phyloP scores from a whole-genome alignment of 345 rosid species.

The Dovyalis caffra region DNA sequence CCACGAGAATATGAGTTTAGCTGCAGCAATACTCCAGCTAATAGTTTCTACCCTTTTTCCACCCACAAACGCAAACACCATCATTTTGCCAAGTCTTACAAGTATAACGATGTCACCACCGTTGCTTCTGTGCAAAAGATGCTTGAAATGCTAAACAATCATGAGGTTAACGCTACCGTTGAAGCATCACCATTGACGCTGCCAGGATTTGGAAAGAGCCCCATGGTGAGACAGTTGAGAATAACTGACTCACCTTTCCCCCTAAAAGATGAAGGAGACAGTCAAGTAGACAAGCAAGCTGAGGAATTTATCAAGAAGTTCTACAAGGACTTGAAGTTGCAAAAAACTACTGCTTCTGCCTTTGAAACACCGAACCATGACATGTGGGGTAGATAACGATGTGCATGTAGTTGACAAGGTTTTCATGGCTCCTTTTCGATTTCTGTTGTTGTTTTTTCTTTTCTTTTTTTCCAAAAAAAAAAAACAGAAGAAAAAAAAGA shows the following conservation, averaged over 20 bases:
- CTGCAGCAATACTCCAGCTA: conserved; percentile 87
- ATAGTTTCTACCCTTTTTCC: conserved; percentile 25
- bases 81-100: conserved; percentile 27
- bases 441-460: too few relatives aligned
- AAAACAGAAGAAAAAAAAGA: too few relatives aligned
- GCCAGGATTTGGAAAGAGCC: conserved; percentile 66
- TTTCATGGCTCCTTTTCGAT: background rate
- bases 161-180: conserved; percentile 25
- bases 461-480: too few relatives aligned
- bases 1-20: conserved; percentile 87
- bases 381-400: conserved; percentile 44
- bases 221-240: conserved; percentile 59
- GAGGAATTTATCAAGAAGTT: conserved; percentile 88
- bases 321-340: conserved; percentile 59
- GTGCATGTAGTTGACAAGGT: background rate
- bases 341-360: conserved; percentile 40
- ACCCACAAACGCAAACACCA: conserved; percentile 39
- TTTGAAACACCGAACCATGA: conserved; percentile 50
- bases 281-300: conserved; percentile 68
- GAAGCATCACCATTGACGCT: conserved; percentile 38
- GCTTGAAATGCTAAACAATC: conserved; percentile 61
- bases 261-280: conserved; percentile 48
- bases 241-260: conserved; percentile 85
- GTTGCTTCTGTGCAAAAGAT: conserved; percentile 63
- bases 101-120: conserved; percentile 47